Percentiles rank a stretch among this genome's conserved stretches.
Evolutionary conservation across 2,329 filamentous ascomycete genomes (phyloP).

Genomic region (Calycina marina): DNA sequence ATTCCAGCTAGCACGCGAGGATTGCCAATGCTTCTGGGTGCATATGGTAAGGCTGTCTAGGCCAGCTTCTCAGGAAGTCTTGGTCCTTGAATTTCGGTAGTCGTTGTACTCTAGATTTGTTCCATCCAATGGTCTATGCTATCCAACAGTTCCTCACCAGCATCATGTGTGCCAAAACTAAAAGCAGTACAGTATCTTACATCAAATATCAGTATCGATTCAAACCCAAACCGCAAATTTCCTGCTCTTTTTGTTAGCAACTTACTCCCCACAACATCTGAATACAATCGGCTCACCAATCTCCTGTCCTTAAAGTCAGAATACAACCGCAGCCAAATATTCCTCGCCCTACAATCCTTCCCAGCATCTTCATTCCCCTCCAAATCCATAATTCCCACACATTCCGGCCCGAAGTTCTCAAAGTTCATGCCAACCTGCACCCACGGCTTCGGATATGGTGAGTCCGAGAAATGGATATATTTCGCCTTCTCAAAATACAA

Average conservation of each 20-base stretch:
- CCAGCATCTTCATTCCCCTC: slow-evolving; percentile 1
- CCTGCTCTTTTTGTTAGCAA: no score
- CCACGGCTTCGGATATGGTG: slow-evolving; percentile 44
- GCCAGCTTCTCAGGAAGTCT: no score
- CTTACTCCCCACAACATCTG: no score
- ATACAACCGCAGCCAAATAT: slow-evolving; percentile 13
- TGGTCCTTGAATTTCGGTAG: no score
- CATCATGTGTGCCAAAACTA: no score
- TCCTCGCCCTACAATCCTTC: slow-evolving; percentile 9
- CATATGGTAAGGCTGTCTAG: neutral
- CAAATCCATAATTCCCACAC: neutral
- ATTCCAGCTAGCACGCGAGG: neutral
- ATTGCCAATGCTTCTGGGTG: neutral
- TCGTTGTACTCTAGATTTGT: no score
- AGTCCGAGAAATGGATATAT: slow-evolving; percentile 43
- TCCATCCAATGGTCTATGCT: no score
- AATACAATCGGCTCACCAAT: no score
- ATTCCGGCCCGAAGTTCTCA: slow-evolving; percentile 1
- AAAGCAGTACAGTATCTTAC: no score
- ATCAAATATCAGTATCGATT: no score
- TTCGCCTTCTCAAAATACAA: slow-evolving; percentile 34
- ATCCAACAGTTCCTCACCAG: no score
- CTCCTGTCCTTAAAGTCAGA: slow-evolving; percentile 9
- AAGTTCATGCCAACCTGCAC: slow-evolving; percentile 26
- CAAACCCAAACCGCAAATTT: no score